phyloP scores from a whole-genome alignment of 208 protist species.

The Trypanosoma caninum region DNA sequence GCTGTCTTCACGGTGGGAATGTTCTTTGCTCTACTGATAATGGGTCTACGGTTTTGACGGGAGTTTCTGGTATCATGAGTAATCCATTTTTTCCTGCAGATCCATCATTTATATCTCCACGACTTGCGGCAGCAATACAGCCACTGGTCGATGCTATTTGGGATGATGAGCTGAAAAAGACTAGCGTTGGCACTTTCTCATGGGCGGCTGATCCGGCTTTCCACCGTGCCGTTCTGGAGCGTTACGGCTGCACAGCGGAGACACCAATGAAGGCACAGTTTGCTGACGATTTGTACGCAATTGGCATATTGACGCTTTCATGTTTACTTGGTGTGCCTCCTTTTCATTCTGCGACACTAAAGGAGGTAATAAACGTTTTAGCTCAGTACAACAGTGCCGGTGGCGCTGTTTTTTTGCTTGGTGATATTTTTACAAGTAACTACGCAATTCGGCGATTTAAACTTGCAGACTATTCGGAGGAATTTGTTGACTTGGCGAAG shows the following conservation, averaged over 20 bases:
- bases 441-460: slow-evolving; percentile 18
- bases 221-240: slow-evolving; percentile 13
- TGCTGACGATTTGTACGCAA: slow-evolving; percentile 76
- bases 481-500: slow-evolving; percentile 17
- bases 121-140: slow-evolving; percentile 24
- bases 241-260: slow-evolving; percentile 9
- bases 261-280: slow-evolving; percentile 10
- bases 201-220: slow-evolving; percentile 13
- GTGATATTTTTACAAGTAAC: slow-evolving; percentile 9
- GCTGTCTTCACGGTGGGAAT: slow-evolving; percentile 75
- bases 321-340: slow-evolving; percentile 56
- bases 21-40: slow-evolving; percentile 65
- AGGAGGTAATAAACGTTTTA: slow-evolving; percentile 27
- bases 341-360: slow-evolving; percentile 39
- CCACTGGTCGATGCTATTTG: slow-evolving; percentile 19
- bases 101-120: slow-evolving; percentile 41
- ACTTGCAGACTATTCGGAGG: slow-evolving; percentile 19
- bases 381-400: neutral
- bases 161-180: neutral
- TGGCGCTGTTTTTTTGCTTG: neutral
- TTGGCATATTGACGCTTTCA: slow-evolving; percentile 50
- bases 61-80: slow-evolving; percentile 52
- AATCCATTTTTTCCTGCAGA: slow-evolving; percentile 37
- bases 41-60: slow-evolving; percentile 56
- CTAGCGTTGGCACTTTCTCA: neutral